A percentile compares a stretch with the other conserved stretches of the same genome.
phyloP scores from a whole-genome alignment of 192 early-diverging fungal species.

The Ambispora gerdemannii region DNA sequence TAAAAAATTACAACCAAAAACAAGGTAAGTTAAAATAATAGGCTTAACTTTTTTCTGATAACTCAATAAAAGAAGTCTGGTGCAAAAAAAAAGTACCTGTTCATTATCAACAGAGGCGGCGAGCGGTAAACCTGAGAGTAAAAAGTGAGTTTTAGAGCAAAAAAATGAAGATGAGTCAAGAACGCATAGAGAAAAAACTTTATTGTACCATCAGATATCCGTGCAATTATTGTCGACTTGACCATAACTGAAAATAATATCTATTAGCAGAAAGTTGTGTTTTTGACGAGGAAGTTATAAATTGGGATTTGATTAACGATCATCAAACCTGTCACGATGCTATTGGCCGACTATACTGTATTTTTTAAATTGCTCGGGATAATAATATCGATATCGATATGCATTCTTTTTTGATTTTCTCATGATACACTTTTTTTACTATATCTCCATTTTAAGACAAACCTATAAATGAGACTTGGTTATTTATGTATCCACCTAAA shows the following conservation, averaged over 20 bases:
- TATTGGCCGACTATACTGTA: no score
- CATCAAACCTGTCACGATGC: neutral
- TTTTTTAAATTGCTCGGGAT: no score
- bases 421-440: no score
- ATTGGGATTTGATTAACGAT: neutral
- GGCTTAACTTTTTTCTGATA: neutral
- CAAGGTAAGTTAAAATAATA: neutral
- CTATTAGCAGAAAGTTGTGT: neutral
- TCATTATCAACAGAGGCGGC: slow-evolving; percentile 97
- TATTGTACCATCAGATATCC: slow-evolving; percentile 74
- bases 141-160: neutral
- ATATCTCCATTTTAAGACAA: no score
- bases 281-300: neutral
- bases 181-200: neutral
- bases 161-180: neutral
- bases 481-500: no score
- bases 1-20: neutral
- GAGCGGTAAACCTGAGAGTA: slow-evolving; percentile 67
- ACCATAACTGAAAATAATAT: slow-evolving; percentile 79
- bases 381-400: no score
- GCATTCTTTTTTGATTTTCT: no score
- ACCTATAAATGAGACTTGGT: no score
- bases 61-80: neutral
- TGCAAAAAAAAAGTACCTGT: slow-evolving; percentile 50
- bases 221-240: slow-evolving; percentile 89